These are phyloP conservation scores for Bimuria novae-zelandiae DNA, from an alignment of 2,329 filamentous ascomycete species.

Conservation along the genomic window DNA sequence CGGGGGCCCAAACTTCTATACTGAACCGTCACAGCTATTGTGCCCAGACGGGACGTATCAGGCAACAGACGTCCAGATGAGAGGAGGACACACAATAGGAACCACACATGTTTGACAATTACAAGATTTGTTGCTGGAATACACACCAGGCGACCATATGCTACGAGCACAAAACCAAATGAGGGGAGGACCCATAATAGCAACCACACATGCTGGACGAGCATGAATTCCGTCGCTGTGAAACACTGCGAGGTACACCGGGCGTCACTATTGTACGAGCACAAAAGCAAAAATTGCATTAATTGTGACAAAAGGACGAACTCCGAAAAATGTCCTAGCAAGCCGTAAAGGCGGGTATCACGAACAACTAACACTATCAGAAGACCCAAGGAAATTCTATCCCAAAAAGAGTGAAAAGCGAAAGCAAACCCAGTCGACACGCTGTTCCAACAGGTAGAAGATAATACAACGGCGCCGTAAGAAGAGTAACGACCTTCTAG, in stretches of 20 bases:
- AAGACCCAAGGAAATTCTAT: not conserved
- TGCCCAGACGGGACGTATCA: not conserved
- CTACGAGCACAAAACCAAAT: too few species aligned
- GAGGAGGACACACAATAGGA: not conserved
- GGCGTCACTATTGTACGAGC: not conserved
- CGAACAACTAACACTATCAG: not conserved
- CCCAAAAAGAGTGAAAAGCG: not conserved
- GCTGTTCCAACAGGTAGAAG: too few species aligned
- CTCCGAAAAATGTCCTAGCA: not conserved
- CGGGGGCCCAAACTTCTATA: not conserved
- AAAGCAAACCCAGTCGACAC: not conserved
- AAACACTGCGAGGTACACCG: not conserved
- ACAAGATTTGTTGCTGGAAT: not conserved
- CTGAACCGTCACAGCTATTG: not conserved
- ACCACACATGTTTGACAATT: not conserved
- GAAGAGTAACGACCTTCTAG: slow-evolving; percentile 12
- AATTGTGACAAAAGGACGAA: not conserved
- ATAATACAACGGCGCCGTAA: not conserved
- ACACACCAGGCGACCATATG: too few species aligned
- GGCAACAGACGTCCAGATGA: not conserved
- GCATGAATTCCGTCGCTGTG: not conserved
- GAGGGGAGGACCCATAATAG: not conserved
- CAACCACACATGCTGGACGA: not conserved
- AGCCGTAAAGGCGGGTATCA: slow-evolving; percentile 8
- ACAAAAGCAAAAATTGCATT: not conserved